Evolutionary conservation across 805 yeast species (phyloP).

Genomic region (Brettanomyces nanus): DNA sequence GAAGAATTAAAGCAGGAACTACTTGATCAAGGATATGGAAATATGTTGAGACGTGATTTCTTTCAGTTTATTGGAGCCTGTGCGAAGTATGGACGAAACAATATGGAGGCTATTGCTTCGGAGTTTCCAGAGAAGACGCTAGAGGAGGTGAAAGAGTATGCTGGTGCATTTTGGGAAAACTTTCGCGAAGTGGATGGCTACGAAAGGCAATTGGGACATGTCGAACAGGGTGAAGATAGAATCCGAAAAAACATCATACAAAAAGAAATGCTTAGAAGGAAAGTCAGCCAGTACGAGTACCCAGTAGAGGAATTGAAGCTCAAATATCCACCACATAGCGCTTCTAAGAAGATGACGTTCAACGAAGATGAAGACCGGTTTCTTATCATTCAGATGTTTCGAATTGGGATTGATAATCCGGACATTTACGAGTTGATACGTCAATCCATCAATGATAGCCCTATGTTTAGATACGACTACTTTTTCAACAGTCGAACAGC

Average conservation of each 20-base stretch:
- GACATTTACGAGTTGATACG: slow-evolving; percentile 74
- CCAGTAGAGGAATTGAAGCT: slow-evolving; percentile 77
- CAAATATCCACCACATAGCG: slow-evolving; percentile 53
- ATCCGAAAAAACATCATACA: slow-evolving; percentile 57
- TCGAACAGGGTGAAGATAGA: slow-evolving; percentile 86
- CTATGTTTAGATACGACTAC: slow-evolving; percentile 80
- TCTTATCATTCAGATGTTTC: slow-evolving; percentile 67
- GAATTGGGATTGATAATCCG: slow-evolving; percentile 71
- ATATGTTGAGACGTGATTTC: slow-evolving; percentile 87
- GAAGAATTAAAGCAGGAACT: slow-evolving; percentile 52
- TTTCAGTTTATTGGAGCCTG: slow-evolving; percentile 66
- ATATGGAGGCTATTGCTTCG: slow-evolving; percentile 57
- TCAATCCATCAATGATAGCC: slow-evolving; percentile 63
- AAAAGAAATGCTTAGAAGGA: slow-evolving; percentile 70
- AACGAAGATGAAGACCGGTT: slow-evolving; percentile 90
- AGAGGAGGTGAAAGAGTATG: slow-evolving; percentile 74
- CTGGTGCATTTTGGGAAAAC: slow-evolving; percentile 73
- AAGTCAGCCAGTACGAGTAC: slow-evolving; percentile 51
- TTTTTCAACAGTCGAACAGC: slow-evolving; percentile 75
- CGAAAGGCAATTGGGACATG: slow-evolving; percentile 72
- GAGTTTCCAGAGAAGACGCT: slow-evolving; percentile 77
- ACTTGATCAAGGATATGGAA: slow-evolving; percentile 59
- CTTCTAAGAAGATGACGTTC: slow-evolving; percentile 58
- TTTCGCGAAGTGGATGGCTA: slow-evolving; percentile 79
- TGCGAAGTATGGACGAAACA: slow-evolving; percentile 76